phyloP scores from a whole-genome alignment of 2,329 filamentous ascomycete species.

The Xylaria sp. region DNA sequence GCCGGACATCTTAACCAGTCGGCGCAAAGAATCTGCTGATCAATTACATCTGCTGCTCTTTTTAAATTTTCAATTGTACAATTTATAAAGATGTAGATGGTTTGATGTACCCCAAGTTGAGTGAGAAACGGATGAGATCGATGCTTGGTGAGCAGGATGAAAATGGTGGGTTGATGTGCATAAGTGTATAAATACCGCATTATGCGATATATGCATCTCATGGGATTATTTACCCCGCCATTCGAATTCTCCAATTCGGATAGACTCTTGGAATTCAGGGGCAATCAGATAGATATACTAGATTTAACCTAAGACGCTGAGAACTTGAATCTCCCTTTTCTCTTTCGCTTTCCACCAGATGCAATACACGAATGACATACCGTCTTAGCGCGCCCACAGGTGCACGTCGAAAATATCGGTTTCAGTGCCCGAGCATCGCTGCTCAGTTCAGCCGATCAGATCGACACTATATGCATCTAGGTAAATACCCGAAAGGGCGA shows the following conservation, averaged over 20 bases:
- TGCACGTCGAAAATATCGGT: too few relatives aligned
- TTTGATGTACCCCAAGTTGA: not conserved
- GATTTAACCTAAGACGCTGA: too few relatives aligned
- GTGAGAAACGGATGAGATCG: not conserved
- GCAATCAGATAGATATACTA: too few relatives aligned
- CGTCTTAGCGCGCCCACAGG: too few relatives aligned
- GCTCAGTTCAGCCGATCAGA: not conserved
- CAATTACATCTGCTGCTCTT: constrained; percentile 21
- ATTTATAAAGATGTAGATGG: not conserved
- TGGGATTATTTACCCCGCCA: not conserved
- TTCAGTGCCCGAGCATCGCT: not conserved
- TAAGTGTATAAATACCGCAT: not conserved
- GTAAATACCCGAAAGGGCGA: too few relatives aligned
- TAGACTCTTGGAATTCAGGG: too few relatives aligned
- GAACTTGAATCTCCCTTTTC: not conserved
- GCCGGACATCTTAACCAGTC: constrained; percentile 41
- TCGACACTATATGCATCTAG: not conserved
- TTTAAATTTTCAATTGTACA: not conserved
- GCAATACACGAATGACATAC: too few relatives aligned
- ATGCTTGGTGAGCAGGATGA: not conserved
- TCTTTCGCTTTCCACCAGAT: not conserved
- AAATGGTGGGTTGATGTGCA: not conserved
- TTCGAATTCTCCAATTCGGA: not conserved
- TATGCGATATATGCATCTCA: not conserved
- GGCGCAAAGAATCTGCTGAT: constrained; percentile 15